A percentile compares a stretch with the other conserved stretches of the same genome.
Evolutionary conservation across 495 filamentous ascomycete species (phyloP).

Genomic region (Elaphomyces granulatus): DNA sequence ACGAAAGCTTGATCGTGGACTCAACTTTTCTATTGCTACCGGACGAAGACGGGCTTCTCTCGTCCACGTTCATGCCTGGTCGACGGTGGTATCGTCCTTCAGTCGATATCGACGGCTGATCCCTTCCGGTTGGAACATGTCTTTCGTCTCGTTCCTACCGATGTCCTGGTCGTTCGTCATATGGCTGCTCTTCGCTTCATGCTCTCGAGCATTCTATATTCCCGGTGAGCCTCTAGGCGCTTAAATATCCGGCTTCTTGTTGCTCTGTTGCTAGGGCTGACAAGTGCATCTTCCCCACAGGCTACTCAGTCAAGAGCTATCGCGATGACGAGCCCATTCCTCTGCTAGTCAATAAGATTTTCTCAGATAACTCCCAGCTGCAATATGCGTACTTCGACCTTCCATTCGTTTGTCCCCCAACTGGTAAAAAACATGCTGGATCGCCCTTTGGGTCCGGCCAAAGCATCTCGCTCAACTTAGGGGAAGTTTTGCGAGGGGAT

Average conservation of each 20-base stretch:
- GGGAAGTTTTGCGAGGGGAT: conserved; percentile 83
- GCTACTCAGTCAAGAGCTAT: conserved; percentile 71
- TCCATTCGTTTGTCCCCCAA: conserved; percentile 80
- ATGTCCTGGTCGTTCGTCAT: conserved; percentile 18
- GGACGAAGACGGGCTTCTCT: conserved; percentile 1
- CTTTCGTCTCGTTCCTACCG: conserved; percentile 12
- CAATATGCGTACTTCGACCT: conserved; percentile 92
- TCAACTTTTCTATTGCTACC: conserved; percentile 1
- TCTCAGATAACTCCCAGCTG: conserved; percentile 80
- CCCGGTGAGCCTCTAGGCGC: conserved; percentile 40
- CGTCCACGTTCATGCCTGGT: conserved; percentile 11
- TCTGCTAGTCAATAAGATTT: conserved; percentile 88
- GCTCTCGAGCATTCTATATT: conserved; percentile 56
- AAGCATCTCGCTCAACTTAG: conserved; percentile 77
- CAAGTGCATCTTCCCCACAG: conserved; percentile 22
- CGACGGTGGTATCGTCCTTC: conserved; percentile 8
- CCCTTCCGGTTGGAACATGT: conserved; percentile 18
- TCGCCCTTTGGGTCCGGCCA: conserved; percentile 65
- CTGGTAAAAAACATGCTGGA: conserved; percentile 50
- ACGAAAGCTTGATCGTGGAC: too few relatives aligned
- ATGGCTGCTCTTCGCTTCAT: conserved; percentile 29
- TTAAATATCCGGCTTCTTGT: conserved; percentile 2
- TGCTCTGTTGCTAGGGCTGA: conserved; percentile 8
- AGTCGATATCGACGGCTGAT: conserved; percentile 12
- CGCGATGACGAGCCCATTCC: conserved; percentile 67